These are phyloP conservation scores for Fusarium bactridioides DNA, from an alignment of 2,329 filamentous ascomycete species.

Conservation along the genomic window DNA sequence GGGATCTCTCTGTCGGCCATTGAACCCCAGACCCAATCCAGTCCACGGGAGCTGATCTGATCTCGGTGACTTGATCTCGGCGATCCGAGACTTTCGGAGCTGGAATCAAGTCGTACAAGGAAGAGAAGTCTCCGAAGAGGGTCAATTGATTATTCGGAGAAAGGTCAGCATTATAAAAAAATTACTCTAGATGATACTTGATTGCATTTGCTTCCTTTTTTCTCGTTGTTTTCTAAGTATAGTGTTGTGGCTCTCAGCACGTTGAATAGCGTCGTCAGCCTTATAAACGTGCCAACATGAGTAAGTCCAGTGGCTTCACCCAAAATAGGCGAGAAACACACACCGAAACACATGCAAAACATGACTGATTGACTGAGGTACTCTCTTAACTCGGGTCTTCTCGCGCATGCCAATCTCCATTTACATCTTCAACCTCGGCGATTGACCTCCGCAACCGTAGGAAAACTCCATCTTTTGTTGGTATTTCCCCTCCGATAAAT, in stretches of 20 bases:
- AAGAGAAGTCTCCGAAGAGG: neutral
- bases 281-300: slow-evolving; percentile 11
- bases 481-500: slow-evolving; percentile 23
- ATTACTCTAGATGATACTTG: neutral
- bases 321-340: neutral
- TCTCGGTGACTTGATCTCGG: slow-evolving; percentile 23
- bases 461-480: slow-evolving; percentile 4
- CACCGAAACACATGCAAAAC: slow-evolving; percentile 29
- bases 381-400: slow-evolving; percentile 22
- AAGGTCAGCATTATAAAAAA: neutral
- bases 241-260: neutral
- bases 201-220: neutral
- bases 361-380: neutral
- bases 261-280: slow-evolving; percentile 17
- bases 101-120: slow-evolving; percentile 5
- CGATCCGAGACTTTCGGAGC: slow-evolving; percentile 20
- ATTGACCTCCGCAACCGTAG: slow-evolving; percentile 22
- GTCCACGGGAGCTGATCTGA: slow-evolving; percentile 2
- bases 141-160: neutral
- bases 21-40: slow-evolving; percentile 15
- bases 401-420: slow-evolving; percentile 18
- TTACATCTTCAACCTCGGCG: slow-evolving; percentile 25
- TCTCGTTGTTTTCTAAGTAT: neutral
- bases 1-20: slow-evolving; percentile 17
- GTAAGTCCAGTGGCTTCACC: neutral